Conservation (phyloP, 1,139 yeast genomes). For the Suhomyces bokatorum region DNA sequence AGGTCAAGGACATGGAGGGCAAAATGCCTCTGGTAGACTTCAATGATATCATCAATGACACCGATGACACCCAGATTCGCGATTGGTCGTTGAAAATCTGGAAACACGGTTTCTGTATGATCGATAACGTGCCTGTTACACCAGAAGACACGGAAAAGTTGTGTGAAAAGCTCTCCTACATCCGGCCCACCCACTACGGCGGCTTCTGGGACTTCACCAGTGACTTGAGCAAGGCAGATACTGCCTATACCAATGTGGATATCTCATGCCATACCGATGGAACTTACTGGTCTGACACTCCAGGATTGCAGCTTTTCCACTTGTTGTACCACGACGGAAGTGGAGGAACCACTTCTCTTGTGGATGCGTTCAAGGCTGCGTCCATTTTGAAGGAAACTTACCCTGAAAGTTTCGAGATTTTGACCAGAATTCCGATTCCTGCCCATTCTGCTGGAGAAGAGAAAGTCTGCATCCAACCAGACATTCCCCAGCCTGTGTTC, state of each 20-base stretch:
- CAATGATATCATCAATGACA: slow-evolving; percentile 44
- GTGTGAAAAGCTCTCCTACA: slow-evolving; percentile 60
- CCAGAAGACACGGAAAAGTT: slow-evolving; percentile 64
- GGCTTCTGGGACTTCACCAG: slow-evolving; percentile 84
- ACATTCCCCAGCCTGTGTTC: slow-evolving; percentile 60
- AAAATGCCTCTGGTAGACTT: slow-evolving; percentile 56
- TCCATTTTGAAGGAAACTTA: slow-evolving; percentile 43
- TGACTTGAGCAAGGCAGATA: slow-evolving; percentile 68
- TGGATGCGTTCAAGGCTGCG: slow-evolving; percentile 71
- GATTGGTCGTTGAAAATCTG: slow-evolving; percentile 64
- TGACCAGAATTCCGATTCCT: slow-evolving; percentile 57
- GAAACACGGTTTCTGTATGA: slow-evolving; percentile 63
- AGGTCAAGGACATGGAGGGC: slow-evolving; percentile 42
- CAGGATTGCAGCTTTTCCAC: slow-evolving; percentile 74
- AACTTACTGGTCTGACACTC: slow-evolving; percentile 77
- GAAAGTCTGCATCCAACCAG: slow-evolving; percentile 65
- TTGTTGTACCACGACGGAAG: slow-evolving; percentile 63
- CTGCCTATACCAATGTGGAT: slow-evolving; percentile 73
- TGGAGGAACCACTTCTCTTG: slow-evolving; percentile 75
- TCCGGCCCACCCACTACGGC: slow-evolving; percentile 75
- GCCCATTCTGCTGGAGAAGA: slow-evolving; percentile 81
- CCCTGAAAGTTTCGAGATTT: slow-evolving; percentile 57
- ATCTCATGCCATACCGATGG: slow-evolving; percentile 75
- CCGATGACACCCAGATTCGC: slow-evolving; percentile 45
- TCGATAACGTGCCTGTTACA: slow-evolving; percentile 61